Conservation (phyloP, 768 basidiomycete species). For the Mycena kentingensis region DNA sequence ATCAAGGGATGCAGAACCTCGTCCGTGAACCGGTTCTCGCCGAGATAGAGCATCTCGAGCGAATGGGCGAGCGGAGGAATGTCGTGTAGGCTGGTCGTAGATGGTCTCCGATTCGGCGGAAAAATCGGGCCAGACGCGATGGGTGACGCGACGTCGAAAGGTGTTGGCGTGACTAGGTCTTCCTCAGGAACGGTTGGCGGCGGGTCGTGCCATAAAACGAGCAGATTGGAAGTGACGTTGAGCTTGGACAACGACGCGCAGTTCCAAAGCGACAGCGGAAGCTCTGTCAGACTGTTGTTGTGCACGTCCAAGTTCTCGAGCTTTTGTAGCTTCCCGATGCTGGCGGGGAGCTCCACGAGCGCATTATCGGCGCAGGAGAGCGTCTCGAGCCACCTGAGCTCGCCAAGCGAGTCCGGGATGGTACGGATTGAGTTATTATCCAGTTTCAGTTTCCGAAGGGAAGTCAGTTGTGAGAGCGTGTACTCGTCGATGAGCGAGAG, state of each 20-base stretch:
- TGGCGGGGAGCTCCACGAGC: conserved; percentile 71
- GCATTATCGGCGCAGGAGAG: conserved; percentile 93
- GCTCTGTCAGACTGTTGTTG: conserved; percentile 81
- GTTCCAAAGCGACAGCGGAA: conserved; percentile 81
- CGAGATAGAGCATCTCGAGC: conserved; percentile 79
- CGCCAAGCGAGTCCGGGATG: conserved; percentile 82
- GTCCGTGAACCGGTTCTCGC: conserved; percentile 86
- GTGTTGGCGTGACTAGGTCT: conserved; percentile 12
- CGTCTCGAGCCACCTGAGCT: conserved; percentile 65
- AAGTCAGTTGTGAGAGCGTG: conserved; percentile 69
- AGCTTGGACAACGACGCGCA: conserved; percentile 71
- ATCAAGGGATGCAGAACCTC: conserved; percentile 76
- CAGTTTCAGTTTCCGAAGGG: conserved; percentile 70
- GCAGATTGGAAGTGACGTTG: conserved; percentile 87
- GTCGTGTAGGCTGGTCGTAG: conserved; percentile 25
- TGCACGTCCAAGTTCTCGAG: conserved; percentile 83
- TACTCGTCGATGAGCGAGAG: conserved; percentile 80
- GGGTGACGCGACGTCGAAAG: conserved; percentile 15
- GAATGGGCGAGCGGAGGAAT: conserved; percentile 65
- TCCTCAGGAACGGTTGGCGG: conserved; percentile 35
- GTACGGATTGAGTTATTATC: conserved; percentile 86
- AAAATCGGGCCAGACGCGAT: conserved; percentile 25
- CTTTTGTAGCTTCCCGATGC: conserved; percentile 74
- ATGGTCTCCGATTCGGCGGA: conserved; percentile 34
- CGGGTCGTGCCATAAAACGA: conserved; percentile 73